Evolutionary conservation across 768 basidiomycete genomes (phyloP).

Genomic region (Cantharellus cinnabarinus): DNA sequence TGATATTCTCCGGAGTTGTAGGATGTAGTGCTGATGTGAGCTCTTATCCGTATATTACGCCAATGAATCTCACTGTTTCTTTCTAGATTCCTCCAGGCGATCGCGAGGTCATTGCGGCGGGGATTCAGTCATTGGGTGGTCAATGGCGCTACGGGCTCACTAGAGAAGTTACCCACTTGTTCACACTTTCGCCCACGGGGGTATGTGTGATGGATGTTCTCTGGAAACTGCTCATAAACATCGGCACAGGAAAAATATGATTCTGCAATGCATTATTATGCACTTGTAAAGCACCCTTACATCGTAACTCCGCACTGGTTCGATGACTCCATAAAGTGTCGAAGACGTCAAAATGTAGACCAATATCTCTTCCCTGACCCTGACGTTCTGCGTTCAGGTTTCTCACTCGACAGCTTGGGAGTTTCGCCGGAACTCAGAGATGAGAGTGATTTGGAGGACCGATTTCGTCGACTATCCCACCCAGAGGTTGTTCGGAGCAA

Average conservation of each 20-base stretch:
- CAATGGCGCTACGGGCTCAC: slow-evolving; percentile 62
- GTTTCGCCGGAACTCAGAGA: not conserved
- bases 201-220: slow-evolving; percentile 7
- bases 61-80: slow-evolving; percentile 1
- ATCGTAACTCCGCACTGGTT: slow-evolving; percentile 87
- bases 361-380: slow-evolving; percentile 39
- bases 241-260: slow-evolving; percentile 11
- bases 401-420: not conserved
- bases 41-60: not conserved
- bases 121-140: slow-evolving; percentile 58
- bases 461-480: no score
- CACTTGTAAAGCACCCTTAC: slow-evolving; percentile 32
- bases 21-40: slow-evolving; percentile 49
- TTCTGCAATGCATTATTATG: slow-evolving; percentile 35
- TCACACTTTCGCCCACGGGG: slow-evolving; percentile 27
- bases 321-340: slow-evolving; percentile 33
- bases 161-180: slow-evolving; percentile 72
- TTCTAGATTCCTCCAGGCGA: slow-evolving; percentile 35
- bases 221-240: not conserved
- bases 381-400: slow-evolving; percentile 20
- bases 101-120: slow-evolving; percentile 49
- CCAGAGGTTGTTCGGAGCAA: no score
- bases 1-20: slow-evolving; percentile 68
- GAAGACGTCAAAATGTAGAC: slow-evolving; percentile 11
- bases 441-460: not conserved